Conservation (phyloP, 2,329 filamentous ascomycete genomes). For the Tolypocladium pustulatum region DNA sequence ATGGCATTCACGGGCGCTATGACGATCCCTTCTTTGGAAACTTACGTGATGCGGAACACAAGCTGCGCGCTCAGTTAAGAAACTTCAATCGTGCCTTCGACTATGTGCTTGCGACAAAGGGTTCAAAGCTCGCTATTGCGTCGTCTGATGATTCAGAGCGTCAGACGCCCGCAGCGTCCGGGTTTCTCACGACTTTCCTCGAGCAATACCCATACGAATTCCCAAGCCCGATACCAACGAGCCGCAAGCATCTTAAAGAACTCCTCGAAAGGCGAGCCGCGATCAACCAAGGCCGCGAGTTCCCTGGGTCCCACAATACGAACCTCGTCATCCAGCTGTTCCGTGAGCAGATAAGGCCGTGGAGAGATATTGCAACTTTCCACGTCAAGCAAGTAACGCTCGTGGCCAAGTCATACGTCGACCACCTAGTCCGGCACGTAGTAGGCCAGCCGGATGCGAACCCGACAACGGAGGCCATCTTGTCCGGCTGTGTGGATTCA, state of each 20-base stretch:
- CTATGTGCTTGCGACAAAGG: constrained; percentile 13
- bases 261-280: constrained; percentile 22
- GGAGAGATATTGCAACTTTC: constrained; percentile 23
- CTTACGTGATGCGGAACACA: constrained; percentile 5
- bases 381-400: constrained; percentile 24
- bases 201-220: constrained; percentile 8
- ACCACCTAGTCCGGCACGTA: constrained; percentile 22
- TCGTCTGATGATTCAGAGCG: not conserved
- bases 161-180: constrained; percentile 5
- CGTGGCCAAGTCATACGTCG: too few relatives aligned
- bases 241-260: constrained; percentile 4
- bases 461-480: not conserved
- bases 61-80: constrained; percentile 18
- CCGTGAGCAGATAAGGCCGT: constrained; percentile 24
- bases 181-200: constrained; percentile 18
- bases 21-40: constrained; percentile 25
- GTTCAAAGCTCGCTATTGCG: constrained; percentile 9
- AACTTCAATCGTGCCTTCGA: constrained; percentile 20
- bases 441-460: constrained; percentile 5
- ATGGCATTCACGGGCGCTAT: constrained; percentile 18
- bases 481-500: constrained; percentile 1
- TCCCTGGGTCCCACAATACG: constrained; percentile 26
- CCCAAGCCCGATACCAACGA: constrained; percentile 13
- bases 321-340: constrained; percentile 28
- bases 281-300: constrained; percentile 26